Base-by-base conservation (phyloP, 352 stramenopile species). In the Phytophthora multivora region DNA sequence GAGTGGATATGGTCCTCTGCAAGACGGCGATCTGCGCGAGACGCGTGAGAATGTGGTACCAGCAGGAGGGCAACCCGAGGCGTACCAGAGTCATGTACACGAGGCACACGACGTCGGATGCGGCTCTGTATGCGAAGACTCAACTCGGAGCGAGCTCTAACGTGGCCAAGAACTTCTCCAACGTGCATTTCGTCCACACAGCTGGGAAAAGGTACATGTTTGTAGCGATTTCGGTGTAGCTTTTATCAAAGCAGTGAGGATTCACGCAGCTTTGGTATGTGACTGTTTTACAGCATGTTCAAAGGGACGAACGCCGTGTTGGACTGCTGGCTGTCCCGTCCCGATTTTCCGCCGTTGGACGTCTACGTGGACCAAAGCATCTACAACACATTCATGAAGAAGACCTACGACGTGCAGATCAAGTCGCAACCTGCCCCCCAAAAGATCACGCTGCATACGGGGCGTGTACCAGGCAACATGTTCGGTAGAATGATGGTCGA, bases 1-100 rank as follows among this genome's bases (percentile, higher is more conserved):
- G 50, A 7, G 73, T 63, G 3, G 77, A 89, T 38, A 61, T 82
- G 8, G 72, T 89, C 42, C 50, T 89, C 18, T 85, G 75, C 51
- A 86, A 83, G 52, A 93, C 77, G 6, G 62, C 59, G 8, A 71
- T 86, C 40, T 88, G 76, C 21, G 71, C 67, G 30, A 60, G 61
- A 30, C 69, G 74, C 16, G 57, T 81, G 25, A 38, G 54, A 26
- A 69, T 75, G 56, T 88, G 79, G 75, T 86, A 74, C 52, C 43
- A 66, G 49, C 76, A 88, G 47, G 64, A 85, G 25, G 74, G 75
- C 25, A 87, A 87, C 42, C 78, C 75, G 16, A 69, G 72, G 39
- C 49, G 68, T 9, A 73, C 77, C 0, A 48, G 51, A 4, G 73
- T 86, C 2, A 19, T 83, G 18, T 86, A 84, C 43, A 87, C 79